Base-by-base conservation (phyloP, 108 stramenopile species). In the Cyclotella kingstonii region DNA sequence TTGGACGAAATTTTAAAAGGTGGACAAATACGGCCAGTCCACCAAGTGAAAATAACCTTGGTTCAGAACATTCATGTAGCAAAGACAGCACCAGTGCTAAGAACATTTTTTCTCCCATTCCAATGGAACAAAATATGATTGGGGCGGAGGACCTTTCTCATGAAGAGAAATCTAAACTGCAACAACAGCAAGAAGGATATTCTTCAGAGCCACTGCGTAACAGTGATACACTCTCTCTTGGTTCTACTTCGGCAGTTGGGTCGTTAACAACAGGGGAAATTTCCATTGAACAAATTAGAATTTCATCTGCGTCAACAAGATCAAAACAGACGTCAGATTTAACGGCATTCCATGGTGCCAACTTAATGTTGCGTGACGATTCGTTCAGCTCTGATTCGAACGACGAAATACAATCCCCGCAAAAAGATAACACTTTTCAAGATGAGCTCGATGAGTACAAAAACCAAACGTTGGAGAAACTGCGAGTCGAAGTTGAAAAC, bases 361-460 rank as follows among this genome's bases (percentile, higher is more conserved):
- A 70, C 47, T 54, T 70, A 47, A 52, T 70, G 58, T 40, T 60
- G 33, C 33, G 59, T 3, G 59, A 35, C 1, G 68, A 70, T 38
- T 70, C 68, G 1, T 54, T 54, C 23, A 70, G 68, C 36, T 46
- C 58, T 7, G 59, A 60, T 19, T 60, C 68, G n/a, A 10, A 46
- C 25, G 68, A 70, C 15, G 68, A 70, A 4, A 23, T 34, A 33
- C 25, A 51, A 35, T 30, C 44, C 3, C 22, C 23, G 43, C 35
- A 51, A 22, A 17, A 29, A 54, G 18, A 0, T 10, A 40, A 22
- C 35, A 23, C 15, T 2, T 19, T 44, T 18, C 80, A 56, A 7
- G 86, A 89, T 76, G 86, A 81, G 50, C 89, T 93, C 60, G 88
- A 93, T 66, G 71, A 81, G 49, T 89, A 79, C 70, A 84, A 78